Evolutionary conservation across 2,329 filamentous ascomycete genomes (phyloP).

Genomic region (Cercospora zeae-maydis): DNA sequence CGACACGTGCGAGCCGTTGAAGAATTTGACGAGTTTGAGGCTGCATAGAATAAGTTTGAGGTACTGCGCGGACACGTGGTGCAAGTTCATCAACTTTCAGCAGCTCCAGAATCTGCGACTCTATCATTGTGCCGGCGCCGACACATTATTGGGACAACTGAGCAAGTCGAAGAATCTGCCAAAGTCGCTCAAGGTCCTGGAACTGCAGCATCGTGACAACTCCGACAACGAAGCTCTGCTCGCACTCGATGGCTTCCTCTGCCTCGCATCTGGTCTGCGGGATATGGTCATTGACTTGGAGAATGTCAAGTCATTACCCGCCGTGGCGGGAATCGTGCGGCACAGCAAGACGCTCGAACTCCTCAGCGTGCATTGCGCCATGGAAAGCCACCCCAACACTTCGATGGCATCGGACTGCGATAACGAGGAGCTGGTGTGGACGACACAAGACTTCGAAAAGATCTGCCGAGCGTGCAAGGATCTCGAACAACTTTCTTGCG

Average conservation of each 20-base stretch:
- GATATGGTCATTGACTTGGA: conserved; percentile 45
- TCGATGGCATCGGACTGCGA: conserved; percentile 25
- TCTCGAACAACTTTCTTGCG: conserved; percentile 47
- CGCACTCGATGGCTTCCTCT: conserved; percentile 48
- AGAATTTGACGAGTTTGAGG: conserved; percentile 42
- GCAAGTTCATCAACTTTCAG: conserved; percentile 46
- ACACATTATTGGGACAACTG: conserved; percentile 47
- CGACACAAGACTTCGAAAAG: conserved; percentile 43
- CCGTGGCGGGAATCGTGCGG: conserved; percentile 42
- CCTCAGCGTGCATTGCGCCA: conserved; percentile 45
- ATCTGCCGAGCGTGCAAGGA: conserved; percentile 45
- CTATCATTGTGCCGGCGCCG: conserved; percentile 46
- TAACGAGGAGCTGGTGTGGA: conserved; percentile 46
- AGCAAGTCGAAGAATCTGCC: conserved; percentile 46
- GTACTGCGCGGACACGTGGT: conserved; percentile 49
- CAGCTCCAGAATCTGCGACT: conserved; percentile 43
- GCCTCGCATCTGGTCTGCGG: conserved; percentile 45
- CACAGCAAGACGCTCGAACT: conserved; percentile 46
- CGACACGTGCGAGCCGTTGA: conserved; percentile 44
- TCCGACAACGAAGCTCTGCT: conserved; percentile 45
- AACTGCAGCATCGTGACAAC: conserved; percentile 50
- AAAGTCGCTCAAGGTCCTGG: conserved; percentile 44
- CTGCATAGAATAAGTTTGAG: conserved; percentile 47
- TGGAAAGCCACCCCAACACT: conserved; percentile 5
- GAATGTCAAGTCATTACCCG: conserved; percentile 42